Evolutionary conservation across 2,329 filamentous ascomycete genomes (phyloP), one percentile per base, ranked within the genome.

Genomic region (Periconia sp.): DNA sequence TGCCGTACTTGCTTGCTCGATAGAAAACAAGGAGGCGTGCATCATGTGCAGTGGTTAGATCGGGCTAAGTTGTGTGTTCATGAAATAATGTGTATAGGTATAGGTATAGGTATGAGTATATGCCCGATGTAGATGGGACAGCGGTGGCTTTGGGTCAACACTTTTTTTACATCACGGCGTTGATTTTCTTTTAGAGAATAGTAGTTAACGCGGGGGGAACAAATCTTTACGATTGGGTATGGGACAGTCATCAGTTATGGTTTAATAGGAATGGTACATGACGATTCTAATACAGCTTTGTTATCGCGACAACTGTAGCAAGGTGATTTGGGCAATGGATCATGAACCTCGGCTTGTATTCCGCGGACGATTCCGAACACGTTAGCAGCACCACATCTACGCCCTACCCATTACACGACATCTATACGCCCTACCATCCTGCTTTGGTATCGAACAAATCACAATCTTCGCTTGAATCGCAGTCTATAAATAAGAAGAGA

Each of bases 11-110:
- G 85, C 87, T 66, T 99, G 94, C 82, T 97, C 92, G 78, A 97
- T 99, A 75, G 92, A 97, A 73, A 97, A 97, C 81, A 91, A 89
- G 64, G 94, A 99, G 74, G 83, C 88, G 45, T 99, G 94, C 74
- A 74, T 96, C 61, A 97, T 99, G 94, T 99, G 94, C 86, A 95
- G 91, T 77, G 93, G 92, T 80, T 97, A 84, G 75, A 54, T 45
- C 18, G 45, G n/a, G 10, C 23, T 10, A 37, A 52, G 37, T 23
- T 46, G 43, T 27, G 23, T 27, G 15, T 42, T 55, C 19, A 47
- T 35, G 47, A 53, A 15, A 51, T 23, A 35, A 55, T 47, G 44
- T 55, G 50, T 60, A 57, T 40, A 54, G 46, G 41, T 53, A 57
- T 40, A 54, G 46, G 41, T 53, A 45, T 14, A 41, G 53, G 50